Percentiles rank a stretch among this genome's conserved stretches.
phyloP scores from a whole-genome alignment of 352 stramenopile genomes.

The Pythium dissotocum region DNA sequence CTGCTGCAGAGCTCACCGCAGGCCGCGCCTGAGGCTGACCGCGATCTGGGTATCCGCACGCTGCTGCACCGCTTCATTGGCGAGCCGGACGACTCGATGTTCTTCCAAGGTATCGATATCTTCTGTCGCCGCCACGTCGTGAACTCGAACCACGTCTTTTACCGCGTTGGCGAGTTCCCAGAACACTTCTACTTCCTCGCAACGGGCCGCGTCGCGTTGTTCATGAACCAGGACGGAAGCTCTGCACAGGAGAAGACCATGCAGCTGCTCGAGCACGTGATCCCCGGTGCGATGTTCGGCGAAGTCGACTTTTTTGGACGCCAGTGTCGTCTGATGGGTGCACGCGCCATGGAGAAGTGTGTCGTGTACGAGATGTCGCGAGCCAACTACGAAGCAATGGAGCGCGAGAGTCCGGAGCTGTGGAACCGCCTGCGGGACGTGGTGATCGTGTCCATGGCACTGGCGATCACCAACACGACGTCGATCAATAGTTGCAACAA shows the following conservation, averaged over 20 bases:
- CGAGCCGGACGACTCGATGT: conserved; percentile 61
- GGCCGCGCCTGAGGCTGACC: conserved; percentile 13
- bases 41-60: conserved; percentile 60
- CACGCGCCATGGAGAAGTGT: conserved; percentile 44
- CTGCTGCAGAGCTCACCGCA: conserved; percentile 33
- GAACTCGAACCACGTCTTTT: conserved; percentile 64
- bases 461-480: conserved; percentile 74
- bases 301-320: conserved; percentile 85
- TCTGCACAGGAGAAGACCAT: conserved; percentile 48
- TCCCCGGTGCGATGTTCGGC: conserved; percentile 81
- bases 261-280: conserved; percentile 64
- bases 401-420: conserved; percentile 47
- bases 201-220: conserved; percentile 64
- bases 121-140: conserved; percentile 68
- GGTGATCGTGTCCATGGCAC: conserved; percentile 82
- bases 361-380: conserved; percentile 76
- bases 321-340: conserved; percentile 69
- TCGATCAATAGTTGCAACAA: conserved; percentile 69
- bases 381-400: conserved; percentile 65
- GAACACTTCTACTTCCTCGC: conserved; percentile 81
- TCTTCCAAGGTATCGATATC: conserved; percentile 64
- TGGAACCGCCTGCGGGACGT: conserved; percentile 81
- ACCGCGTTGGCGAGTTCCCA: conserved; percentile 59
- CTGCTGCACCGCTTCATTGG: conserved; percentile 82
- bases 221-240: conserved; percentile 75